Evolutionary conservation across 768 basidiomycete genomes (phyloP).

Genomic region (Rhizopogon vulgaris): DNA sequence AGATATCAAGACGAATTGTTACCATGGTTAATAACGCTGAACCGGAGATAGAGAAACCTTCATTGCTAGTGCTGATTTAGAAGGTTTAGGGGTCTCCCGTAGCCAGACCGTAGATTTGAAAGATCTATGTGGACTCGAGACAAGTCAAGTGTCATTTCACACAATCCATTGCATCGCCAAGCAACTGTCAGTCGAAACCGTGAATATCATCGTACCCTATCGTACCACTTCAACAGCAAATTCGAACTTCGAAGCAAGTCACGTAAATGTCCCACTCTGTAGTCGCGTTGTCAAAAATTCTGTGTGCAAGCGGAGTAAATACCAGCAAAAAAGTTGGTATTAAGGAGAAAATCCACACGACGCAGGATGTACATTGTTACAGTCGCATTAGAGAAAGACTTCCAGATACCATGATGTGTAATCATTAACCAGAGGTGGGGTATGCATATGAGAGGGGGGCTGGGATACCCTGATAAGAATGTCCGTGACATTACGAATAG

Average conservation of each 20-base stretch:
- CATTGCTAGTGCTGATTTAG: too few relatives aligned
- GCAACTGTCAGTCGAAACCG: too few relatives aligned
- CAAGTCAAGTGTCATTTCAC: too few relatives aligned
- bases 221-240: not conserved
- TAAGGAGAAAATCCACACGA: constrained; percentile 6
- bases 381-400: constrained; percentile 11
- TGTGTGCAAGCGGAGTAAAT: not conserved
- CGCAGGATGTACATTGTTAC: constrained; percentile 13
- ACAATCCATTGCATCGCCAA: too few relatives aligned
- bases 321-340: not conserved
- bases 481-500: not conserved
- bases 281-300: not conserved
- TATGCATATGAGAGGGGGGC: constrained; percentile 14
- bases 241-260: not conserved
- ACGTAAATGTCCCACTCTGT: not conserved
- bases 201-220: too few relatives aligned
- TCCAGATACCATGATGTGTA: constrained; percentile 11
- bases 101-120: too few relatives aligned
- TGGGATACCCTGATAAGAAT: constrained; percentile 21
- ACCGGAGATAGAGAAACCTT: too few relatives aligned
- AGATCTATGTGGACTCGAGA: too few relatives aligned
- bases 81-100: too few relatives aligned
- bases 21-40: too few relatives aligned
- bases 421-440: constrained; percentile 18
- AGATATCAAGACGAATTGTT: too few relatives aligned